These are phyloP conservation scores for Alternaria solani DNA, from an alignment of 2,329 filamentous ascomycete species.

Conservation along the genomic window DNA sequence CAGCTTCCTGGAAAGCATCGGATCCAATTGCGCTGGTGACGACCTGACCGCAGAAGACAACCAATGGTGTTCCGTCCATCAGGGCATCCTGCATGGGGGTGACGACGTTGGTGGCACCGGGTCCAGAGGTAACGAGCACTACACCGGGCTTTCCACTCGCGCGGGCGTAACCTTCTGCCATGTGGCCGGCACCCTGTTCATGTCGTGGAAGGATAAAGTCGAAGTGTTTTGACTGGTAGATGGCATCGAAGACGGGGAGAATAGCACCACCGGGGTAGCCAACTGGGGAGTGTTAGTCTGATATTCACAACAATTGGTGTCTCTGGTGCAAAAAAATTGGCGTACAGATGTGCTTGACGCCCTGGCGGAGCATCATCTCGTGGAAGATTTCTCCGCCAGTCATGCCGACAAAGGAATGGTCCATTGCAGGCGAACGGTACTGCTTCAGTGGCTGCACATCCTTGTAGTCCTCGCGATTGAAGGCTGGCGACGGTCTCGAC, in stretches of 20 bases:
- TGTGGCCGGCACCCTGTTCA: constrained; percentile 97
- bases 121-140: constrained; percentile 94
- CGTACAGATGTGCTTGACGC: constrained; percentile 93
- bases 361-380: constrained; percentile 96
- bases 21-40: constrained; percentile 88
- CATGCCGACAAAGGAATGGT: constrained; percentile 82
- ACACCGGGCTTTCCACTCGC: constrained; percentile 94
- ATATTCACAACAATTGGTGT: not conserved
- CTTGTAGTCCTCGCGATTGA: constrained; percentile 58
- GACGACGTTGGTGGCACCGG: constrained; percentile 94
- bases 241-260: constrained; percentile 96
- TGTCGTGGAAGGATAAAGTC: constrained; percentile 94
- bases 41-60: constrained; percentile 96
- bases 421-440: constrained; percentile 59
- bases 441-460: constrained; percentile 58
- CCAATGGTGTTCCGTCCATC: constrained; percentile 93
- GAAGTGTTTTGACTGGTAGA: constrained; percentile 97
- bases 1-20: constrained; percentile 96
- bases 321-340: constrained; percentile 36
- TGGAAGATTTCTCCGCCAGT: constrained; percentile 97
- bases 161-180: constrained; percentile 96
- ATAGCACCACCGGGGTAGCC: constrained; percentile 93
- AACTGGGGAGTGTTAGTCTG: constrained; percentile 49
- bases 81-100: constrained; percentile 97
- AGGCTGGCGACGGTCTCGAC: constrained; percentile 56